Conservation (phyloP, 495 filamentous ascomycete species). For the Daldinia childiae region DNA sequence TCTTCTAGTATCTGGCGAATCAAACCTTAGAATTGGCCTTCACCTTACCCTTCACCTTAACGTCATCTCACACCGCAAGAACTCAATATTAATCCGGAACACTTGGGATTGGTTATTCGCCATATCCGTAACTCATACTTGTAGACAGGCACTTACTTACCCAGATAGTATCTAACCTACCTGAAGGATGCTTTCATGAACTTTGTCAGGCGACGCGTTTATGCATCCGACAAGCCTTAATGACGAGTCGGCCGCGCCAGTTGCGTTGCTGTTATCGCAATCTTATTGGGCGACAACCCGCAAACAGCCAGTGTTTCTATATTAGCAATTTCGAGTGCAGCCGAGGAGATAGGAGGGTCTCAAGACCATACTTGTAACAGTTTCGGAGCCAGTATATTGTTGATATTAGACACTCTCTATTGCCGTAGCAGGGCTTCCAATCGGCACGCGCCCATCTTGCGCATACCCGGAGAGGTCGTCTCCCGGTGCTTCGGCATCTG, state of each 20-base stretch:
- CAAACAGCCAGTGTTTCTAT: slow-evolving; percentile 6
- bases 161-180: not conserved
- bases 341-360: slow-evolving; percentile 9
- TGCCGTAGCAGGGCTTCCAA: slow-evolving; percentile 30
- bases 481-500: slow-evolving; percentile 44
- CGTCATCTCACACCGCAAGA: slow-evolving; percentile 40
- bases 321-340: slow-evolving; percentile 24
- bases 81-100: slow-evolving; percentile 11
- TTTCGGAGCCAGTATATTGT: slow-evolving; percentile 26
- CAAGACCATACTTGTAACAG: slow-evolving; percentile 7
- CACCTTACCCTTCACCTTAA: slow-evolving; percentile 38
- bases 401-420: slow-evolving; percentile 27
- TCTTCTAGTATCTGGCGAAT: slow-evolving; percentile 28
- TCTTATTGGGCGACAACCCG: not conserved
- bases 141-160: not conserved
- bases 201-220: slow-evolving; percentile 9
- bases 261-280: not conserved
- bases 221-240: slow-evolving; percentile 3
- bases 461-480: slow-evolving; percentile 37
- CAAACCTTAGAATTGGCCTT: slow-evolving; percentile 19
- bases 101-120: not conserved
- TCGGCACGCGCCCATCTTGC: slow-evolving; percentile 34
- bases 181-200: not conserved
- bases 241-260: not conserved
- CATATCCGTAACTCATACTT: not conserved